A percentile compares a stretch with the other conserved stretches of the same genome.
Conservation (phyloP, 768 basidiomycete genomes). For the Tylopilus sp. region DNA sequence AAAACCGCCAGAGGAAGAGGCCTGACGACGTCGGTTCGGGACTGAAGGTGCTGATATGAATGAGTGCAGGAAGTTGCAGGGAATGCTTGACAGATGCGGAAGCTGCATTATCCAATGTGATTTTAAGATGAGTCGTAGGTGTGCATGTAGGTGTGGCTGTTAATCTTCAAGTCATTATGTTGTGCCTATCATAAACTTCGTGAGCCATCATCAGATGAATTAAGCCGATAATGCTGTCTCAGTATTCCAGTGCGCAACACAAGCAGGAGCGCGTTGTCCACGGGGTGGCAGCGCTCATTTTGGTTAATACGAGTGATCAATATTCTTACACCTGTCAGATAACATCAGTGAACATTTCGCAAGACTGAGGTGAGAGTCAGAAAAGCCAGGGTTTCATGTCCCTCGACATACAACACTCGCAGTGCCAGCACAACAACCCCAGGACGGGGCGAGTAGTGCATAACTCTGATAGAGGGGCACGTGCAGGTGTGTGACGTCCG, state of each 20-base stretch:
- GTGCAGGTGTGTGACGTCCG: constrained; percentile 30
- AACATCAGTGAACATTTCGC: constrained; percentile 5
- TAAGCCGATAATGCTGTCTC: too few species aligned
- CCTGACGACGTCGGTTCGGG: not conserved
- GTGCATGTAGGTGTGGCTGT: too few species aligned
- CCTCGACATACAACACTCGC: constrained; percentile 33
- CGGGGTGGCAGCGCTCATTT: too few species aligned
- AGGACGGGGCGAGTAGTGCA: constrained; percentile 45
- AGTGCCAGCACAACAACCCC: constrained; percentile 39
- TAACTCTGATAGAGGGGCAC: constrained; percentile 38
- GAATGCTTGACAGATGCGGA: too few species aligned
- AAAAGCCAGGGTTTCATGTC: constrained; percentile 64
- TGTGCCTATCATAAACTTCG: too few species aligned
- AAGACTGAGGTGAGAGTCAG: constrained; percentile 37
- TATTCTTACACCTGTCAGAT: constrained; percentile 2
- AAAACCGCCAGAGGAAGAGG: not conserved
- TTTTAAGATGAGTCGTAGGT: too few species aligned
- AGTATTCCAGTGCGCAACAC: too few species aligned
- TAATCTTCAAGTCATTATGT: too few species aligned
- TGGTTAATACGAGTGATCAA: not conserved
- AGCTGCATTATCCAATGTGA: too few species aligned
- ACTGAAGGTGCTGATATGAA: not conserved
- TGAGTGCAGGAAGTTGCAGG: too few species aligned
- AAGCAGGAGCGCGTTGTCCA: too few species aligned
- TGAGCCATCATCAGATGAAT: too few species aligned